Evolutionary conservation across 345 rosid species (phyloP), one percentile per base, ranked within the genome.

Genomic region (Boechera retrofracta): DNA sequence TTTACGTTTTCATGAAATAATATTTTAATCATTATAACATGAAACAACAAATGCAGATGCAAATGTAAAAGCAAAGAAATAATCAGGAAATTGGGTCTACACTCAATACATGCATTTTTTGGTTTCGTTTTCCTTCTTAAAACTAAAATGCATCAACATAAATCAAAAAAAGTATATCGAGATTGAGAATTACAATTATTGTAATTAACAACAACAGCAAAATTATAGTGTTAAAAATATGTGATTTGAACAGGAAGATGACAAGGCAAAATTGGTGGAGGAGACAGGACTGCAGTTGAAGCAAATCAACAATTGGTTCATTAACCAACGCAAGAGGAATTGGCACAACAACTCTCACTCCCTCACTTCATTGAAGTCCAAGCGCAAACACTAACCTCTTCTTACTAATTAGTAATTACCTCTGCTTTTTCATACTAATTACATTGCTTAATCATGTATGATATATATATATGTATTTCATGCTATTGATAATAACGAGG

Each of bases 261-360:
- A 95, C 80, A 95, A 95, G 85, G 98, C 90, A 57, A 95, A 90
- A 78, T 88, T 95, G 45, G 99, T 95, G 80, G 99, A 95, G 85
- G 99, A 90, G 78, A 95, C 99, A 39, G 99, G 99, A 11, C 82
- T 95, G 76, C 98, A 95, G 74, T 91, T 95, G 64, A 95, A 95
- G 89, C 99, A 95, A 83, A 90, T 95, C 72, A 95, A 95, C 85
- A 95, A 95, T 80, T 95, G 99, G 99, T 95, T 95, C 81, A 95
- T 95, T 82, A 95, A 95, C 80, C 99, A 95, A 75, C 87, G 99
- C 80, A 95, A 95, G 86, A 83, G 98, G 64, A 95, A 95, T 70
- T 92, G 99, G 99, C 98, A 95, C 75, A 92, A 84, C 93, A 90
- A 83, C 79, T 95, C 99, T 79, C 91, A 89, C 38, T 92, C 97